These are phyloP conservation scores for Annulohypoxylon moriforme DNA, from an alignment of 495 filamentous ascomycete species.

Conservation along the genomic window DNA sequence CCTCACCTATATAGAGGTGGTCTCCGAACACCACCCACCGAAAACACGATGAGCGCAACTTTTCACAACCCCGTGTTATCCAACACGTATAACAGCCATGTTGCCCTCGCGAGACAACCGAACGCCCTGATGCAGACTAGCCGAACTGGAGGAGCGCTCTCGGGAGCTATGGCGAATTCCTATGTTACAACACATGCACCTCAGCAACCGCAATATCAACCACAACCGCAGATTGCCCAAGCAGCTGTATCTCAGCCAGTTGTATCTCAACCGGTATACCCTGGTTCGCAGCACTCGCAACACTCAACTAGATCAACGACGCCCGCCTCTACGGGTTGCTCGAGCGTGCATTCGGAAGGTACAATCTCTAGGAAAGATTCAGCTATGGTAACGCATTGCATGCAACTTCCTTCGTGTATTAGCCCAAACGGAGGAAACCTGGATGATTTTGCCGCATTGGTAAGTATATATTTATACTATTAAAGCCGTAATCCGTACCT, in stretches of 20 bases:
- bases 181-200: constrained; percentile 37
- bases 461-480: constrained; percentile 52
- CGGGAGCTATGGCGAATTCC: constrained; percentile 45
- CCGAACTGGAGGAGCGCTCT: constrained; percentile 40
- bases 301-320: constrained; percentile 51
- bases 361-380: constrained; percentile 50
- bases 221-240: constrained; percentile 28
- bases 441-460: constrained; percentile 85
- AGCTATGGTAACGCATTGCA: constrained; percentile 67
- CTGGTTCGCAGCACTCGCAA: constrained; percentile 20
- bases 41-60: constrained; percentile 61
- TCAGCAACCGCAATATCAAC: constrained; percentile 36
- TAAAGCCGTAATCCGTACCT: constrained; percentile 5
- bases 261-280: background rate
- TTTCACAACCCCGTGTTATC: constrained; percentile 58
- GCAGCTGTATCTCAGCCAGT: constrained; percentile 32
- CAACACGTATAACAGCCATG: constrained; percentile 55
- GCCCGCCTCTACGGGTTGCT: constrained; percentile 45
- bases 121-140: constrained; percentile 41
- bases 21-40: constrained; percentile 63
- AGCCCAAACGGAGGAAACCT: constrained; percentile 77
- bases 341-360: constrained; percentile 42
- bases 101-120: constrained; percentile 49
- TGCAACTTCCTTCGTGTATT: constrained; percentile 79
- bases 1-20: constrained; percentile 45